phyloP scores from a whole-genome alignment of 2,329 filamentous ascomycete species.

The Xylariaceae sp. region DNA sequence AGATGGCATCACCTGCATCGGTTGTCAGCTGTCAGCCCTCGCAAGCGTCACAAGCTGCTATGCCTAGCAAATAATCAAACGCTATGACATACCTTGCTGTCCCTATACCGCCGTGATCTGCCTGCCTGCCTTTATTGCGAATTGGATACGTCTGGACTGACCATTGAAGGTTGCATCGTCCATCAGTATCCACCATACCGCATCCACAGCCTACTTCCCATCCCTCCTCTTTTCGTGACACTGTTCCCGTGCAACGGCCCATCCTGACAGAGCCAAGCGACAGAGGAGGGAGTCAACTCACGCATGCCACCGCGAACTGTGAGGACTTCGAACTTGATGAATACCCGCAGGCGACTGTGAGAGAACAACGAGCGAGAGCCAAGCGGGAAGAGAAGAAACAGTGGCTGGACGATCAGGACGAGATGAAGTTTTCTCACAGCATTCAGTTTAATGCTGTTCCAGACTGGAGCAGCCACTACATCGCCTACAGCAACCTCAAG shows the following conservation, averaged over 20 bases:
- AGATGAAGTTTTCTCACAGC: slow-evolving; percentile 99
- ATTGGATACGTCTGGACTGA: not conserved
- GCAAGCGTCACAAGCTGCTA: too few relatives aligned
- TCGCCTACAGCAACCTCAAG: slow-evolving; percentile 98
- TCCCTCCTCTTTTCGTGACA: slow-evolving; percentile 41
- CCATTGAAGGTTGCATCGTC: not conserved
- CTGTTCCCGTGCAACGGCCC: slow-evolving; percentile 31
- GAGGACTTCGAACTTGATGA: slow-evolving; percentile 44
- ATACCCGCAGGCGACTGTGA: slow-evolving; percentile 39
- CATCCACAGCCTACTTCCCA: slow-evolving; percentile 26
- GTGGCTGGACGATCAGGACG: slow-evolving; percentile 75
- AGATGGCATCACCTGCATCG: too few relatives aligned
- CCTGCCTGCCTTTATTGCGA: not conserved
- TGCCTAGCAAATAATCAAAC: not conserved
- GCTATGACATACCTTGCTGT: slow-evolving; percentile 11
- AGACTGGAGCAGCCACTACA: slow-evolving; percentile 99
- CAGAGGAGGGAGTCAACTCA: slow-evolving; percentile 38
- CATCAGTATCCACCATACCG: slow-evolving; percentile 34
- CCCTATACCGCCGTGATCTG: slow-evolving; percentile 5
- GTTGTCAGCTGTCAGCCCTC: too few relatives aligned
- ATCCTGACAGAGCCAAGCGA: slow-evolving; percentile 29
- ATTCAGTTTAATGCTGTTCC: slow-evolving; percentile 99
- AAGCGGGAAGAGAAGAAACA: slow-evolving; percentile 69
- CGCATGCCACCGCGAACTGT: slow-evolving; percentile 3
- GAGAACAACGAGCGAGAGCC: slow-evolving; percentile 41